phyloP scores from a whole-genome alignment of 2,329 filamentous ascomycete genomes.

The Colletotrichum euphorbiae region DNA sequence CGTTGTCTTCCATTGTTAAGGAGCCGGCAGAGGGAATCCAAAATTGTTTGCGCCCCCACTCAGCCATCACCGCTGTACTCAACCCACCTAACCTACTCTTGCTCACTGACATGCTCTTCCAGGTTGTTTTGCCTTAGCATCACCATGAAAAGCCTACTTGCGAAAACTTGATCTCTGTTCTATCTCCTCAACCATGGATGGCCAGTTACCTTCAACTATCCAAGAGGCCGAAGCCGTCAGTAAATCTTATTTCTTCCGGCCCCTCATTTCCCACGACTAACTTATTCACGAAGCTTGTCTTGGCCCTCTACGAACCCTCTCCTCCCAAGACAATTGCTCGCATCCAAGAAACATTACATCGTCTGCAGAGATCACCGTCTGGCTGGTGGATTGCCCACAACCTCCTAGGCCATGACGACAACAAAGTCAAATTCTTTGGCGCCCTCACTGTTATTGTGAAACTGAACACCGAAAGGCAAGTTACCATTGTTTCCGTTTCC shows the following conservation, averaged over 20 bases:
- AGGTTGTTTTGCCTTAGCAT: not conserved
- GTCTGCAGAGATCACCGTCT: conserved; percentile 80
- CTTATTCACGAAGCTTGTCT: conserved; percentile 54
- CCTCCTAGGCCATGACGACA: conserved; percentile 74
- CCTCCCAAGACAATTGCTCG: conserved; percentile 59
- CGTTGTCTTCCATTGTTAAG: too few species aligned
- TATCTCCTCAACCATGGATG: conserved; percentile 26
- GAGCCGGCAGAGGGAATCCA: too few species aligned
- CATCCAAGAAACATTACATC: conserved; percentile 80
- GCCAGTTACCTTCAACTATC: conserved; percentile 26
- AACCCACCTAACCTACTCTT: too few species aligned
- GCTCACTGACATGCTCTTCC: too few species aligned
- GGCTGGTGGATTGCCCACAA: conserved; percentile 89
- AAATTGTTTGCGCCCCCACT: too few species aligned
- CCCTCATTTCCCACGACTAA: not conserved
- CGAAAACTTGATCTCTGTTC: not conserved
- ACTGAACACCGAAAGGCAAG: conserved; percentile 85
- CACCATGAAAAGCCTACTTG: conserved; percentile 1
- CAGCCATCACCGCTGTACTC: too few species aligned
- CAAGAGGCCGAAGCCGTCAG: conserved; percentile 39
- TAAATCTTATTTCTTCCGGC: not conserved
- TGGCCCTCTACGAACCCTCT: conserved; percentile 65
- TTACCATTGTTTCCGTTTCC: not conserved
- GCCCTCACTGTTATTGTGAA: conserved; percentile 94
- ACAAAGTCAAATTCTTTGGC: conserved; percentile 90